A percentile compares a stretch with the other conserved stretches of the same genome.
These are phyloP conservation scores for Elongisporangium undulatum DNA, from an alignment of 352 stramenopile genomes.

Conservation along the genomic window DNA sequence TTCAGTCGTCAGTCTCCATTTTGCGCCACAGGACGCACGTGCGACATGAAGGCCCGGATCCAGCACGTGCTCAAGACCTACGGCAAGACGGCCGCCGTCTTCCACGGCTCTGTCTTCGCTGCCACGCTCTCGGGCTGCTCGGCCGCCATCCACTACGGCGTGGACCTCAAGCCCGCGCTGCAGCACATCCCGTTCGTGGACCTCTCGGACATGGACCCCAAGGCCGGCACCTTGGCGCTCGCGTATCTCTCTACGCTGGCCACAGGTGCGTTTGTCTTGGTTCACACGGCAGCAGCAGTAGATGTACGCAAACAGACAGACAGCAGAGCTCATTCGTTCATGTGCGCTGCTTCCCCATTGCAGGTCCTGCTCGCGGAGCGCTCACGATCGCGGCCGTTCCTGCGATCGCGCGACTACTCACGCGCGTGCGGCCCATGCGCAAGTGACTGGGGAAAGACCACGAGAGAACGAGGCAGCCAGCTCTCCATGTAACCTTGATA, in stretches of 20 bases:
- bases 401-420: constrained; percentile 63
- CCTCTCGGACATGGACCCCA: constrained; percentile 57
- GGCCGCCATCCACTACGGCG: constrained; percentile 54
- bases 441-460: not conserved
- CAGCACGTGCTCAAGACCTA: constrained; percentile 91
- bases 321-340: not conserved
- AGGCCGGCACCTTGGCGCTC: constrained; percentile 63
- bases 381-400: constrained; percentile 72
- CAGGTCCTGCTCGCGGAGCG: constrained; percentile 58
- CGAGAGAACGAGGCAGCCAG: not conserved
- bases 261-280: constrained; percentile 23
- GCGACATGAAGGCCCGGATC: constrained; percentile 50
- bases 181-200: constrained; percentile 69
- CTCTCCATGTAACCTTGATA: not conserved
- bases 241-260: constrained; percentile 93
- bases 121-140: constrained; percentile 91
- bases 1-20: not conserved
- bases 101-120: constrained; percentile 91
- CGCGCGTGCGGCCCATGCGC: constrained; percentile 11
- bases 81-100: constrained; percentile 92
- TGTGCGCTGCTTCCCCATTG: not conserved
- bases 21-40: not conserved
- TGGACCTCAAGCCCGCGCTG: constrained; percentile 54
- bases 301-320: not conserved
- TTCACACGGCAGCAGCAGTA: no score